Base-by-base conservation (phyloP, 2,329 filamentous ascomycete species). In the Fusarium stilboides region DNA sequence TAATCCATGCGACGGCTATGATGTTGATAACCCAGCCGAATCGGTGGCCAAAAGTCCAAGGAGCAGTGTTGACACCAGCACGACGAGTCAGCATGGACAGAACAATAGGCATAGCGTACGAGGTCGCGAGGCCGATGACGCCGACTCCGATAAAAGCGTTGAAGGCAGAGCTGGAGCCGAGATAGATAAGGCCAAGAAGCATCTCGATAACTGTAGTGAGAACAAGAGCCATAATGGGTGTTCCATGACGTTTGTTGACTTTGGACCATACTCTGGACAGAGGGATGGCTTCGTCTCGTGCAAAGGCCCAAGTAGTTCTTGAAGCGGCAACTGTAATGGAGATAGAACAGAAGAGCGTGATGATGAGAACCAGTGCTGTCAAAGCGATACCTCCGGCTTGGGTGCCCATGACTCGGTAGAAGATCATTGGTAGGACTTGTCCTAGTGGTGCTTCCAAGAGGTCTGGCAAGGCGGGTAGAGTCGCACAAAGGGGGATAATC, bases 111-210 rank as follows among this genome's bases (percentile, higher is more conserved):
- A 94, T 84, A 8, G 90, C 91, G 76, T 94, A 94, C 0, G 91
- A 93, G 12, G 89, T 88, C 1, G 89, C 91, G 0, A 94, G 85
- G 64, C 91, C 93, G 74, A 94, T 94, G 4, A 92, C 94, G 1
- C 92, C 92, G 0, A 94, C 91, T 9, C 92, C 91, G 0, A 92
- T 94, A 76, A 94, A 94, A 10, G 88, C 90, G 81, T 91, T 91
- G 80, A 94, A 94, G 0, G 92, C 92, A 0, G 91, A 90, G 1
- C 88, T 87, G 0, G 89, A 92, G 13, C 92, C 92, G 60, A 94
- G 92, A 80, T 93, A 94, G 77, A 94, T 94, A 62, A 92, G 83
- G 1, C 92, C 92, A 0, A 94, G 84, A 15, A 94, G 81, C 72
- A 88, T 91, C 77, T 92, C 89, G 20, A 94, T 87, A 0, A 84